These are phyloP conservation scores for Tetradesmus obliquus DNA, from an alignment of 139 green algal species.

Conservation along the genomic window DNA sequence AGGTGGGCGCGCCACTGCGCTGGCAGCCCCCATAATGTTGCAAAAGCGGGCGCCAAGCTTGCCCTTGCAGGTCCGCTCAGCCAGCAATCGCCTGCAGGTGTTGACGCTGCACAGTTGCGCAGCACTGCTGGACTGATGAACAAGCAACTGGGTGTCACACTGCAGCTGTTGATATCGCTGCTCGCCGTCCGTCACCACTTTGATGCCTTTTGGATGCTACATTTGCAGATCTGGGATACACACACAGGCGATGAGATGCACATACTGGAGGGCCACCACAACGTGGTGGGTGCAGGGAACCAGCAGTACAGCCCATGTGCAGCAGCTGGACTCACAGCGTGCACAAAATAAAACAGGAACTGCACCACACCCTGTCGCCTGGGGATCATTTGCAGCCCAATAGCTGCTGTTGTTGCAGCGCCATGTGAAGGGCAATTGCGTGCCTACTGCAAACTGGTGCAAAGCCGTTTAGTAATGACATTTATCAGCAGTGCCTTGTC, in stretches of 20 bases:
- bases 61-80: neutral
- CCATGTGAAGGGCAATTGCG: neutral
- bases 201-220: neutral
- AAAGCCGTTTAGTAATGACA: no score
- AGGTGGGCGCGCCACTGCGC: conserved; percentile 53
- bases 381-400: neutral
- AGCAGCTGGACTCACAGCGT: no score
- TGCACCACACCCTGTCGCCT: neutral
- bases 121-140: neutral
- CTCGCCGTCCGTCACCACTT: neutral
- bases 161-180: neutral
- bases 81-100: neutral
- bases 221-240: conserved; percentile 74
- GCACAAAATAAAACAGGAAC: neutral
- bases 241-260: conserved; percentile 79
- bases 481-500: no score
- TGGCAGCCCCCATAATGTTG: neutral
- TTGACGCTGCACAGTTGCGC: neutral
- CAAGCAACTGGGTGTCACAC: neutral
- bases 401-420: neutral
- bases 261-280: conserved; percentile 84
- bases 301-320: no score
- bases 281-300: conserved; percentile 65
- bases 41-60: neutral
- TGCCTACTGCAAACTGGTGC: no score